Conservation (phyloP, 2,329 filamentous ascomycete genomes). For the Neonectria sp. region DNA sequence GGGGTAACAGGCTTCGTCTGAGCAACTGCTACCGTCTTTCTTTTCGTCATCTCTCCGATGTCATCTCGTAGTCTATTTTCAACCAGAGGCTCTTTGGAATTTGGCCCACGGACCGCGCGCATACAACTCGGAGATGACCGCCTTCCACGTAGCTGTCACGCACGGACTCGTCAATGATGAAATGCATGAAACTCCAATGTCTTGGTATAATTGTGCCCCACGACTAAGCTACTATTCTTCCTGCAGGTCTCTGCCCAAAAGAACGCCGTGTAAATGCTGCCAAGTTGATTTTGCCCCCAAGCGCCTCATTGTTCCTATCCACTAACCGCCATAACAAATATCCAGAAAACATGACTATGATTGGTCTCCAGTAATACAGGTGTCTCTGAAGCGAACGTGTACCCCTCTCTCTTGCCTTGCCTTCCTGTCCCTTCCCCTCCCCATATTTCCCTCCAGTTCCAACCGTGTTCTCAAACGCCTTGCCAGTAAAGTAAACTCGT, state of each 20-base stretch:
- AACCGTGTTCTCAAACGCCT: constrained; percentile 40
- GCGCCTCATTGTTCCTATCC: constrained; percentile 14
- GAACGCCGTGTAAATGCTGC: constrained; percentile 29
- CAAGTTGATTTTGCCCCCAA: constrained; percentile 27
- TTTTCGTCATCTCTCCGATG: constrained; percentile 11
- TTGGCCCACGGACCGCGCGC: constrained; percentile 30
- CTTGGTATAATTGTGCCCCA: constrained; percentile 44
- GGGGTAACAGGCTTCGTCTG: constrained; percentile 17
- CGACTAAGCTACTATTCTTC: constrained; percentile 30
- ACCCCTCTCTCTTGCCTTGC: constrained; percentile 3
- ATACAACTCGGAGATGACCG: constrained; percentile 37
- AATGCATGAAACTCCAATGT: constrained; percentile 41
- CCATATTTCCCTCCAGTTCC: constrained; percentile 27
- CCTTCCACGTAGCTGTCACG: constrained; percentile 31
- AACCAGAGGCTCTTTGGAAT: constrained; percentile 1
- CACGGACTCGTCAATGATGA: constrained; percentile 32
- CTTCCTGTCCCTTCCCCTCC: not conserved
- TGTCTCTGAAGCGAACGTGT: constrained; percentile 41
- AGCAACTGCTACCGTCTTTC: constrained; percentile 8
- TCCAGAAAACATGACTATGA: constrained; percentile 15
- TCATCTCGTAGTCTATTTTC: constrained; percentile 12
- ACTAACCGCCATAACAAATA: constrained; percentile 8
- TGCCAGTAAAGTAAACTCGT: constrained; percentile 35
- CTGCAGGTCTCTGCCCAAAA: constrained; percentile 20
- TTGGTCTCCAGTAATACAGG: constrained; percentile 39